Base-by-base conservation (phyloP, 2,329 filamentous ascomycete genomes). In the Penicillium sp. region DNA sequence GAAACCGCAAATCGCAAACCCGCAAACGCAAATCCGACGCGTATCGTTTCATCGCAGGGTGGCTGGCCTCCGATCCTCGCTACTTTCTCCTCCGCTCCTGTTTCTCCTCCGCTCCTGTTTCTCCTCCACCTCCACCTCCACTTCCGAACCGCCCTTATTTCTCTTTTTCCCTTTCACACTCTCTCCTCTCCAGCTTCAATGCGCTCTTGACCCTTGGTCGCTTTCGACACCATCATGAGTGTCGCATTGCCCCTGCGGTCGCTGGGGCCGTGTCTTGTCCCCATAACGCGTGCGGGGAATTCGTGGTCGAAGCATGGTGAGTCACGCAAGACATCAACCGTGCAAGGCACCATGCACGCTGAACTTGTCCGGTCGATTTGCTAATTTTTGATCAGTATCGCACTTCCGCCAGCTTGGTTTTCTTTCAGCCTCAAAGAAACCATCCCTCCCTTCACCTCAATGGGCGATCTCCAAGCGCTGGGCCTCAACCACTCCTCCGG, bases 211-310 rank as follows among this genome's bases (percentile, higher is more conserved):
- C 44, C 48, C 40, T 29, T 29, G 21, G 9, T 18, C 32, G 30
- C 33, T 32, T 36, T 17, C 40, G 54, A 53, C 37, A 37, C 39
- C 39, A 49, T 36, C 33, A 69, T 69, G 66, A 64, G 62, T 62
- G 62, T 52, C 30, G 37, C 62, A 18, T 41, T 57, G 34, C 58
- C 60, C 52, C 49, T 69, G 61, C 59, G 61, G 51, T 62, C 58
- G 10, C 55, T 68, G 50, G 51, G 61, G 34, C 61, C 63, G 34
- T 68, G 61, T 58, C 59, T 63, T 26, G 61, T 44, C 37, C 46
- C 58, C 48, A 53, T 55, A 40, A 48, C 49, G 36, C 54, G 61
- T 46, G 52, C 56, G 56, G 63, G 62, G 55, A 64, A 56, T 49
- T 57, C 51, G 1, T 47, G 58, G n/a, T 39, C 52, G 21, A 60